Evolutionary conservation across 1,284 basidiomycete genomes (phyloP).

Genomic region (Cryptococcus sp.): DNA sequence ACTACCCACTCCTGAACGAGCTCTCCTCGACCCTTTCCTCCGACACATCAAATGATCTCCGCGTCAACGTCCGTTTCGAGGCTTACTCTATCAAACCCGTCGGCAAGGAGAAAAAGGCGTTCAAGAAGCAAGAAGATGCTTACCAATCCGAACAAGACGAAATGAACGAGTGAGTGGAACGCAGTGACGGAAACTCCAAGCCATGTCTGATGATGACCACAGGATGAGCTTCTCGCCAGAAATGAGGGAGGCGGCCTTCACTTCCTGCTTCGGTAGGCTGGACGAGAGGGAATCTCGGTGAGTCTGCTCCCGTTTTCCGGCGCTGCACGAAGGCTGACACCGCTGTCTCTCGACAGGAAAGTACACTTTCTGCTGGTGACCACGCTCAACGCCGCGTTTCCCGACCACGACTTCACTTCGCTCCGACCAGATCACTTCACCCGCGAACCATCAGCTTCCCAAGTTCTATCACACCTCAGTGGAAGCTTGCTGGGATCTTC

Average conservation of each 20-base stretch:
- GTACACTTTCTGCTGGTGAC: conserved; percentile 77
- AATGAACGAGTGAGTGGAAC: conserved; percentile 49
- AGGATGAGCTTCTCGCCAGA: conserved; percentile 53
- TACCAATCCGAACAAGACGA: conserved; percentile 60
- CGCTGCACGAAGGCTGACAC: neutral
- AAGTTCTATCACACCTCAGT: conserved; percentile 39
- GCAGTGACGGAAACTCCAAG: too few species aligned
- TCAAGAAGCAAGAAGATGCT: conserved; percentile 83
- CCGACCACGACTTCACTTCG: conserved; percentile 95
- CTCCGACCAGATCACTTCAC: conserved; percentile 89
- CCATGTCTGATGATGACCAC: neutral
- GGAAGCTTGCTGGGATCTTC: conserved; percentile 35
- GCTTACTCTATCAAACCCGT: conserved; percentile 98
- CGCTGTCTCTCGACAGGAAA: conserved; percentile 28
- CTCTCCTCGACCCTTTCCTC: conserved; percentile 75
- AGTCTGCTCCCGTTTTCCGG: conserved; percentile 13
- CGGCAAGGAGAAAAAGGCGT: conserved; percentile 94
- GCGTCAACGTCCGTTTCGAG: conserved; percentile 89
- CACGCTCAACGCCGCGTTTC: conserved; percentile 94
- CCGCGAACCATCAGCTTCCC: conserved; percentile 69
- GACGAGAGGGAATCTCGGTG: conserved; percentile 52
- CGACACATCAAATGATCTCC: conserved; percentile 76
- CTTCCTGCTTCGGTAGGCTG: conserved; percentile 52
- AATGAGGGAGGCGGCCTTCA: conserved; percentile 50
- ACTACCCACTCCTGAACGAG: conserved; percentile 74